Base-by-base conservation (phyloP, 2,329 filamentous ascomycete genomes). In the Sporothrix schenckii region DNA sequence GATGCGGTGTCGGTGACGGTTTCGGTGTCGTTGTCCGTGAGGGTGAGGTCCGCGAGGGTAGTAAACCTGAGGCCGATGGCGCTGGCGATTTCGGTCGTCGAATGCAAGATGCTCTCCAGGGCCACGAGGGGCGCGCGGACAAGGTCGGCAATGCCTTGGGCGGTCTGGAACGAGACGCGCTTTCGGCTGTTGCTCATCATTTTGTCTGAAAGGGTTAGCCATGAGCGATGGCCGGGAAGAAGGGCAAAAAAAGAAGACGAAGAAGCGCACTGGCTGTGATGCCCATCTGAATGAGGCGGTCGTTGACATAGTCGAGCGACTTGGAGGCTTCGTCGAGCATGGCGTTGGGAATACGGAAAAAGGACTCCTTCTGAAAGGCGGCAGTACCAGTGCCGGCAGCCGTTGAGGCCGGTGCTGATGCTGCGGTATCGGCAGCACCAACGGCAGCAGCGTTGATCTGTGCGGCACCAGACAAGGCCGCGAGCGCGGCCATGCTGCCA, bases 1-100 rank as follows among this genome's bases (percentile, higher is more conserved):
- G 63, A 21, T 1, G 54, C 54, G 10, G 39, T 21, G 1, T 54
- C 52, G 24, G 24, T 44, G n/a, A n/a, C n/a, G n/a, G n/a, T n/a
- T n/a, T n/a, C 54, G 10, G 39, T 21, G 1, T 54, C 52, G 24
- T n/a, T n/a, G n/a, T n/a, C n/a, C n/a, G 24, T 44, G 13, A 63
- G 34, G 65, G 24, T 44, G 13, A 63, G 34, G 65, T 71, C n/a
- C n/a, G 7, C 60, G 2, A 56, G 58, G 2, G 70, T 71, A 41
- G 39, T 49, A 52, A 60, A 13, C 16, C 49, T 66, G 41, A 69
- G 24, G n/a, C 50, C 49, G 19, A 56, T 4, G 11, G 44, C 19
- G 39, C 54, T 49, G 21, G 67, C 39, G 14, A 41, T 27, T 19
- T 49, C 39, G n/a, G 56, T 63, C 39, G 69, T 24, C 21, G 49